Evolutionary conservation across 2,329 filamentous ascomycete genomes (phyloP).

Genomic region (Epichloe coenophiala): DNA sequence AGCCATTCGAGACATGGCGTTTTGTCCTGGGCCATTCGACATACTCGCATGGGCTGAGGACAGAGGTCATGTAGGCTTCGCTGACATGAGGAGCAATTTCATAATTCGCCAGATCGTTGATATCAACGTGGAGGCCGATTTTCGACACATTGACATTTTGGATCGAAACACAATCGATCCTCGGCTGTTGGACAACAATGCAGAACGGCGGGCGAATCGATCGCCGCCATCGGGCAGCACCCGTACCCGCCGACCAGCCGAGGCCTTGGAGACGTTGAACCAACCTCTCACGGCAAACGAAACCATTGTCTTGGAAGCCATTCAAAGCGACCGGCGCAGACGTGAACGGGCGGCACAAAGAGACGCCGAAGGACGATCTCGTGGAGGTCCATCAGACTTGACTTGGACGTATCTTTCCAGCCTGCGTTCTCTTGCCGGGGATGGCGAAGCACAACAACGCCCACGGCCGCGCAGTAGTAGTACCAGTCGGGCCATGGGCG

Average conservation of each 20-base stretch:
- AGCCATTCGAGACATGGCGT: slow-evolving; percentile 81
- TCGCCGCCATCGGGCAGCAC: slow-evolving; percentile 4
- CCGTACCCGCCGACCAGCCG: slow-evolving; percentile 10
- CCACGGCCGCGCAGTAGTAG: slow-evolving; percentile 22
- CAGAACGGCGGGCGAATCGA: slow-evolving; percentile 23
- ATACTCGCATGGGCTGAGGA: slow-evolving; percentile 94
- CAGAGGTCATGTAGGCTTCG: slow-evolving; percentile 59
- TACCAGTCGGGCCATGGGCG: slow-evolving; percentile 23
- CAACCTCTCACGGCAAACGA: slow-evolving; percentile 40
- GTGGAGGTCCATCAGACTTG: slow-evolving; percentile 7
- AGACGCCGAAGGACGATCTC: slow-evolving; percentile 13
- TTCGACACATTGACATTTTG: slow-evolving; percentile 42
- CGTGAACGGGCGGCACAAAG: slow-evolving; percentile 27
- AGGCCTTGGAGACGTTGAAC: slow-evolving; percentile 30
- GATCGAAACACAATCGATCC: slow-evolving; percentile 43
- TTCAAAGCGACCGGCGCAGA: slow-evolving; percentile 38
- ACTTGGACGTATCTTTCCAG: slow-evolving; percentile 10
- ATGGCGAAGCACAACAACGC: slow-evolving; percentile 16
- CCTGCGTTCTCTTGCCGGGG: slow-evolving; percentile 9
- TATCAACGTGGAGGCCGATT: slow-evolving; percentile 44
- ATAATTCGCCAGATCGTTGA: slow-evolving; percentile 54
- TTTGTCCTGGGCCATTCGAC: slow-evolving; percentile 81
- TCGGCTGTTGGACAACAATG: slow-evolving; percentile 33
- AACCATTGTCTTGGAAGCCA: slow-evolving; percentile 40
- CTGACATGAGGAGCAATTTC: slow-evolving; percentile 57